Percentiles rank a stretch among this genome's conserved stretches.
Conservation (phyloP, 768 basidiomycete species). For the Trametes cinnabarina region DNA sequence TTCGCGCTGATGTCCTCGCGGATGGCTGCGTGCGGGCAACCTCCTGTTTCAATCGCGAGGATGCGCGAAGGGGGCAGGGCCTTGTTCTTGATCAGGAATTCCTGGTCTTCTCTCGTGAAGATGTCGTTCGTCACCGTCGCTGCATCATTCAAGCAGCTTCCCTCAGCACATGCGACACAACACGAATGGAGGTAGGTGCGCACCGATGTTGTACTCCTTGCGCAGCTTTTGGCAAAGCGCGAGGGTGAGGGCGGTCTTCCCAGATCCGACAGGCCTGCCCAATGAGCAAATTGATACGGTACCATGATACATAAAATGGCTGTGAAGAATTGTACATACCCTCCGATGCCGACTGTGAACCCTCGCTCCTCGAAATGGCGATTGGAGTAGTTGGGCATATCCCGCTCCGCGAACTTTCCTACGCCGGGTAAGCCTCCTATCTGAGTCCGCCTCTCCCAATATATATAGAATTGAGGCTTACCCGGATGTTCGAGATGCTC, state of each 20-base stretch:
- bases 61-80: slow-evolving; percentile 85
- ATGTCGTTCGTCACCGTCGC: slow-evolving; percentile 99
- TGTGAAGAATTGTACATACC: slow-evolving; percentile 49
- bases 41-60: slow-evolving; percentile 95
- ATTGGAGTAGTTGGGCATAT: slow-evolving; percentile 81
- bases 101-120: slow-evolving; percentile 96
- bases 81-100: slow-evolving; percentile 91
- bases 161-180: background rate
- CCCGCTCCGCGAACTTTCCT: slow-evolving; percentile 93
- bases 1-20: slow-evolving; percentile 98
- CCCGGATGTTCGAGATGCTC: slow-evolving; percentile 90
- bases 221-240: slow-evolving; percentile 83
- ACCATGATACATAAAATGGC: background rate
- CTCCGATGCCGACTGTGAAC: slow-evolving; percentile 97
- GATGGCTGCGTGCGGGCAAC: slow-evolving; percentile 97
- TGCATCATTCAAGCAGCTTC: slow-evolving; percentile 28
- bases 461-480: slow-evolving; percentile 24
- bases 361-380: slow-evolving; percentile 91
- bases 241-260: slow-evolving; percentile 93
- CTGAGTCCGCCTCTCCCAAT: background rate
- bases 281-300: background rate
- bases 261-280: slow-evolving; percentile 90
- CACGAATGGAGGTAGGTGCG: slow-evolving; percentile 21
- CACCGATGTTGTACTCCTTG: slow-evolving; percentile 88
- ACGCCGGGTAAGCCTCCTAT: slow-evolving; percentile 5